phyloP scores from a whole-genome alignment of 176 grass and related monocot genomes.

The Rhynchospora breviuscula region DNA sequence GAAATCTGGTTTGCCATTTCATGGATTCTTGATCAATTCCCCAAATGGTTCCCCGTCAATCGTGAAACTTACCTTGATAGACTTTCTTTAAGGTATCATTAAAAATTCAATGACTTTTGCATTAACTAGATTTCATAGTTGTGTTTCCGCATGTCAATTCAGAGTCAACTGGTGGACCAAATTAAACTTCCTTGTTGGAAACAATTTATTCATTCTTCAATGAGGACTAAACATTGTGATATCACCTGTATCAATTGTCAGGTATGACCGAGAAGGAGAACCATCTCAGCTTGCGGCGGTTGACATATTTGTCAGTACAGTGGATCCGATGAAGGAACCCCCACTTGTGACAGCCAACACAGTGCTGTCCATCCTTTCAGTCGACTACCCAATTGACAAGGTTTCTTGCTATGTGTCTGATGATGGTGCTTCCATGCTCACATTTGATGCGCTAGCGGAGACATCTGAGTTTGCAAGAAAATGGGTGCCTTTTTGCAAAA shows the following conservation, averaged over 20 bases:
- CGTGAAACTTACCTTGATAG: conserved; percentile 98
- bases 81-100: conserved; percentile 77
- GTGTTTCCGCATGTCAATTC: background rate
- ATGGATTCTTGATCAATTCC: conserved; percentile 99
- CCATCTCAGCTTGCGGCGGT: conserved; percentile 84
- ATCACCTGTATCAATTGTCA: conserved; percentile 34
- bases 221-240: conserved; percentile 8
- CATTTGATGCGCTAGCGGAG: conserved; percentile 85
- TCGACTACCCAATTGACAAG: conserved; percentile 95
- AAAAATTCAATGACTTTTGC: conserved; percentile 24
- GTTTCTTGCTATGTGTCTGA: conserved; percentile 99
- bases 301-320: conserved; percentile 97
- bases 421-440: conserved; percentile 95
- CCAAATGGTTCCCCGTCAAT: conserved; percentile 95
- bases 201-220: conserved; percentile 1
- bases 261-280: conserved; percentile 95
- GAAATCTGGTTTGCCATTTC: conserved; percentile 98
- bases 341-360: conserved; percentile 98
- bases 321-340: conserved; percentile 97
- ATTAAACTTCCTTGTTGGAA: background rate
- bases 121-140: conserved; percentile 2
- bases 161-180: background rate
- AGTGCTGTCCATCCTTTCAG: conserved; percentile 93
- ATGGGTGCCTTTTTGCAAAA: conserved; percentile 96
- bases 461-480: conserved; percentile 99